Evolutionary conservation across 2,329 filamentous ascomycete genomes (phyloP).

Genomic region (Cercospora sesami): DNA sequence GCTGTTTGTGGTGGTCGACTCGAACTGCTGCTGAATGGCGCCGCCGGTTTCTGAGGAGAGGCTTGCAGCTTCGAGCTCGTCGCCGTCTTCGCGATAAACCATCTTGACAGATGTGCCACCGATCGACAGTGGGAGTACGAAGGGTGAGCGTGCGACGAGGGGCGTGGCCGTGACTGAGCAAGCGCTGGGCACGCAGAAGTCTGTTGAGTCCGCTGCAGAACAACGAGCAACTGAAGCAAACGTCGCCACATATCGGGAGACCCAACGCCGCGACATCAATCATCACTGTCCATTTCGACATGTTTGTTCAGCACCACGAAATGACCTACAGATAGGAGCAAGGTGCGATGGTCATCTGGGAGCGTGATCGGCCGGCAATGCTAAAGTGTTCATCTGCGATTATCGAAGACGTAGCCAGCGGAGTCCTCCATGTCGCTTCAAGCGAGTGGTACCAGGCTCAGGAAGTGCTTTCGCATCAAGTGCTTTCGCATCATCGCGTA

Average conservation of each 20-base stretch:
- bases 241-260: not conserved
- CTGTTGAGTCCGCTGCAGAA: not conserved
- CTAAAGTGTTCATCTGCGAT: not conserved
- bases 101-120: not conserved
- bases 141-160: not conserved
- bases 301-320: not conserved
- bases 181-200: not conserved
- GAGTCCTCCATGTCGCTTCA: not conserved
- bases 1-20: not conserved
- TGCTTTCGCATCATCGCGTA: not conserved
- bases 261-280: not conserved
- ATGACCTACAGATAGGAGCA: not conserved
- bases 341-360: not conserved
- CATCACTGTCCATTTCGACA: not conserved
- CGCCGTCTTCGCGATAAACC: not conserved
- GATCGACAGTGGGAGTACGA: not conserved
- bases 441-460: not conserved
- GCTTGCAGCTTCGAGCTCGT: not conserved
- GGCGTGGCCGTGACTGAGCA: not conserved
- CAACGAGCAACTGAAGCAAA: slow-evolving; percentile 1
- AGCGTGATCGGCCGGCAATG: not conserved
- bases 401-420: not conserved
- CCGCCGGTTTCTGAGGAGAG: not conserved
- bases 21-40: not conserved
- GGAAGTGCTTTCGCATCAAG: not conserved